Percentiles rank a stretch among this genome's conserved stretches.
Evolutionary conservation across 202 grass and related monocot genomes (phyloP).

Genomic region (Elaeis oleifera): DNA sequence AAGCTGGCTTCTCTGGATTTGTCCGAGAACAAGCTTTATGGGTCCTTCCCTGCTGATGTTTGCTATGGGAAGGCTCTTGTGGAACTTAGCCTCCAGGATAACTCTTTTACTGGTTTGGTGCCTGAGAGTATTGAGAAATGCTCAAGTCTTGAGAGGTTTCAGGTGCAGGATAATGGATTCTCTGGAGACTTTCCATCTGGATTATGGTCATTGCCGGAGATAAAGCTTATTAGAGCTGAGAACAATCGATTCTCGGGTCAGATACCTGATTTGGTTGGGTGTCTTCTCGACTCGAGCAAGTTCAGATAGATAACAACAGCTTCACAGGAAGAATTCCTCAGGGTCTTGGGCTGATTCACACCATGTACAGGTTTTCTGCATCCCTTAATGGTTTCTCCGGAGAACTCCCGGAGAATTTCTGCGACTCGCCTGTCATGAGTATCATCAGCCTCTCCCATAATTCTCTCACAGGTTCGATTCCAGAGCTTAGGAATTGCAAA

Average conservation of each 20-base stretch:
- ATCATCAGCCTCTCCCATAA: slow-evolving; percentile 69
- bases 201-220: slow-evolving; percentile 53
- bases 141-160: slow-evolving; percentile 43
- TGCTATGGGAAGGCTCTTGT: slow-evolving; percentile 21
- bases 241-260: slow-evolving; percentile 48
- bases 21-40: slow-evolving; percentile 46
- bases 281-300: slow-evolving; percentile 52
- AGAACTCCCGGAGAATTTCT: slow-evolving; percentile 47
- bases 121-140: slow-evolving; percentile 19
- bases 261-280: slow-evolving; percentile 30
- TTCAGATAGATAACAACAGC: slow-evolving; percentile 68
- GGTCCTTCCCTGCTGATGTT: slow-evolving; percentile 45
- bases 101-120: slow-evolving; percentile 26
- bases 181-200: slow-evolving; percentile 42
- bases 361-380: slow-evolving; percentile 68
- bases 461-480: slow-evolving; percentile 42
- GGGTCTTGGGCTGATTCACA: slow-evolving; percentile 44
- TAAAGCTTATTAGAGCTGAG: slow-evolving; percentile 46
- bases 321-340: slow-evolving; percentile 42
- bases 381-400: slow-evolving; percentile 51
- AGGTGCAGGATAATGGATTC: slow-evolving; percentile 66
- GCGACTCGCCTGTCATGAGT: slow-evolving; percentile 54
- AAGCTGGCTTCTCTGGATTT: slow-evolving; percentile 47
- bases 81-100: slow-evolving; percentile 20
- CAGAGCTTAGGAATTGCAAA: slow-evolving; percentile 45